These are phyloP conservation scores for Dichomitus squalens DNA, from an alignment of 1,284 basidiomycete species.

Conservation along the genomic window DNA sequence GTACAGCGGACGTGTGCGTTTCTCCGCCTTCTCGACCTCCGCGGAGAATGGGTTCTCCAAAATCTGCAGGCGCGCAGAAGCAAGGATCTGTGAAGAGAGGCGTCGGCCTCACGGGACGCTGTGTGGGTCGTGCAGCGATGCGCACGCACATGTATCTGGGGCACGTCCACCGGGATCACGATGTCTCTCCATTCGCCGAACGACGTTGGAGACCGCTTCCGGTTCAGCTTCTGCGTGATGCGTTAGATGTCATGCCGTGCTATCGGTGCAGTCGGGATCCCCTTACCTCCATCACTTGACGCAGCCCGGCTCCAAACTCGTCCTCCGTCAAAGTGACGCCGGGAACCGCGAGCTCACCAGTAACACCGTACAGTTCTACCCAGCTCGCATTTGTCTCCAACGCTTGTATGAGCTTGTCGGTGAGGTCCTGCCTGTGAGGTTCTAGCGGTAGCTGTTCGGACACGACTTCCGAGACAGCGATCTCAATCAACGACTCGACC, in stretches of 20 bases:
- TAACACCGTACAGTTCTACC: slow-evolving; percentile 67
- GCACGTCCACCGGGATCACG: slow-evolving; percentile 80
- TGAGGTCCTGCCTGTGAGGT: slow-evolving; percentile 41
- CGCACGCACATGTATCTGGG: slow-evolving; percentile 69
- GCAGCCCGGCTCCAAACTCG: slow-evolving; percentile 41
- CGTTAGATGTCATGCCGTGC: background rate
- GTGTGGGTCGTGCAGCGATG: background rate
- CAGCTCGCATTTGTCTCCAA: slow-evolving; percentile 64
- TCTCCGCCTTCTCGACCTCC: slow-evolving; percentile 17
- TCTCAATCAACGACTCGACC: slow-evolving; percentile 60
- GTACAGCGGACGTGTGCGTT: slow-evolving; percentile 51
- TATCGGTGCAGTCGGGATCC: background rate
- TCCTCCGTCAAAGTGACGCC: slow-evolving; percentile 37
- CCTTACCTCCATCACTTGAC: slow-evolving; percentile 33
- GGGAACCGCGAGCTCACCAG: slow-evolving; percentile 68
- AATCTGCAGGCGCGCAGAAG: slow-evolving; percentile 63
- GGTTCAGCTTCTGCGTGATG: slow-evolving; percentile 41
- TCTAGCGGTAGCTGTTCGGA: slow-evolving; percentile 31
- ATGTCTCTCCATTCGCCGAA: slow-evolving; percentile 63
- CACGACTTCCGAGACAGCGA: slow-evolving; percentile 47
- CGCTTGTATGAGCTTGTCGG: slow-evolving; percentile 54
- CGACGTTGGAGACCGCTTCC: slow-evolving; percentile 39
- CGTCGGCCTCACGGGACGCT: slow-evolving; percentile 1
- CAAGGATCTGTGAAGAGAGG: slow-evolving; percentile 56
- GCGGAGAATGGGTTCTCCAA: slow-evolving; percentile 36